Evolutionary conservation across 805 yeast genomes (phyloP).

Genomic region (Blastobotrys peoriensis): DNA sequence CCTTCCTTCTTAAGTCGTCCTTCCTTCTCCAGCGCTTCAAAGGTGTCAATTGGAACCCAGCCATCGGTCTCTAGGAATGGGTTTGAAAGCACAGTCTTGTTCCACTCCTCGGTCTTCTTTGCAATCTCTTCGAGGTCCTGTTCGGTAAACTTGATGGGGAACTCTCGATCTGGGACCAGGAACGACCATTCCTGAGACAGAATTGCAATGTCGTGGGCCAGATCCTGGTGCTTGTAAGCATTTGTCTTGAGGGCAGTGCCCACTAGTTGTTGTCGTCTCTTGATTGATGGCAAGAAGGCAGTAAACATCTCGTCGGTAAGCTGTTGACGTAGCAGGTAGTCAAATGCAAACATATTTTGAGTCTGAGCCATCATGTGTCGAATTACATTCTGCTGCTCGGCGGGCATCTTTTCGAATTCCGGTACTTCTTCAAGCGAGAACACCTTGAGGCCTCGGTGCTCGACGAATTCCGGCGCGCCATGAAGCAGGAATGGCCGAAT

Average conservation of each 20-base stretch:
- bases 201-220: conserved; percentile 26
- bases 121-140: conserved; percentile 55
- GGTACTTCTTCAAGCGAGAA: conserved; percentile 73
- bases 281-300: conserved; percentile 73
- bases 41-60: conserved; percentile 95
- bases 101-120: conserved; percentile 56
- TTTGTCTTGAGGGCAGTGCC: conserved; percentile 25
- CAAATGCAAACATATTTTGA: conserved; percentile 88
- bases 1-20: conserved; percentile 58
- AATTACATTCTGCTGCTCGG: conserved; percentile 70
- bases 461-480: conserved; percentile 74
- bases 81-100: conserved; percentile 55
- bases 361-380: conserved; percentile 85
- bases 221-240: conserved; percentile 24
- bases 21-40: conserved; percentile 58
- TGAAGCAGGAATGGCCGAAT: conserved; percentile 79
- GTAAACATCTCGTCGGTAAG: conserved; percentile 46
- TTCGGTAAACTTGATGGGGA: conserved; percentile 58
- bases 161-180: conserved; percentile 25
- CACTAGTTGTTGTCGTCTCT: conserved; percentile 37
- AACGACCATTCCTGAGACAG: conserved; percentile 27
- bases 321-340: conserved; percentile 55
- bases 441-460: conserved; percentile 83
- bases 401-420: conserved; percentile 59
- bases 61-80: conserved; percentile 91